Base-by-base conservation (phyloP, 306 rosid species). In the Dryas alaskensis region DNA sequence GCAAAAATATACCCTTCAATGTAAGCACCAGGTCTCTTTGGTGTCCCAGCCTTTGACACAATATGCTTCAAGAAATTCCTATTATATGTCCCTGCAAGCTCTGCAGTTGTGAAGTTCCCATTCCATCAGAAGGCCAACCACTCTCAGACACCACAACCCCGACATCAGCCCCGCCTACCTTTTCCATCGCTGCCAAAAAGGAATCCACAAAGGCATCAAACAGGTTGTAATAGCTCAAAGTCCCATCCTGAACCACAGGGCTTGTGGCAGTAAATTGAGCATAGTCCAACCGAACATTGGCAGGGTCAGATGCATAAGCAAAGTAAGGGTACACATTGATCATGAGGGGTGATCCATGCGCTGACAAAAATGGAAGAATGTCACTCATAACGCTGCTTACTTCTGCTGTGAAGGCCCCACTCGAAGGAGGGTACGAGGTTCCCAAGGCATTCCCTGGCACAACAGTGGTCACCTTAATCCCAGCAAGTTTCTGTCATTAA, bases 81-180 rank as follows among this genome's bases (percentile, higher is more conserved):
- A 58, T 80, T 85, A 22, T 78, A 82, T 0, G 75, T 63, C 4
- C 60, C 65, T 1, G 84, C 86, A 14, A 80, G 46, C 4, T 14
- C 13, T 5, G 31, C 16, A 0, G 78, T 80, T 7, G 80, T 77
- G 27, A 46, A 74, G 44, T 50, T 2, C 1, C 75, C 84, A 39
- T 72, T 61, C 0, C 89, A 4, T 49, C 76, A 1, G 79, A 76
- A 4, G 88, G 87, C 89, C 87, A 85, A 0, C 89, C 87, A 10
- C 73, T 80, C 51, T 82, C 89, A 0, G 83, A 59, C 1, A 86
- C 76, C 7, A 46, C 84, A 14, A 86, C 6, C 0, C 4, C 7
- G 10, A 86, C 84, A 0, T 65, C 8, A 7, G 27, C 10, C 0
- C 22, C 12, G 0, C 45, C 67, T 57, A n/a, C 55, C 19, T 43